phyloP scores from a whole-genome alignment of 2,329 filamentous ascomycete species.

The Pseudogymnoascus pannorum region DNA sequence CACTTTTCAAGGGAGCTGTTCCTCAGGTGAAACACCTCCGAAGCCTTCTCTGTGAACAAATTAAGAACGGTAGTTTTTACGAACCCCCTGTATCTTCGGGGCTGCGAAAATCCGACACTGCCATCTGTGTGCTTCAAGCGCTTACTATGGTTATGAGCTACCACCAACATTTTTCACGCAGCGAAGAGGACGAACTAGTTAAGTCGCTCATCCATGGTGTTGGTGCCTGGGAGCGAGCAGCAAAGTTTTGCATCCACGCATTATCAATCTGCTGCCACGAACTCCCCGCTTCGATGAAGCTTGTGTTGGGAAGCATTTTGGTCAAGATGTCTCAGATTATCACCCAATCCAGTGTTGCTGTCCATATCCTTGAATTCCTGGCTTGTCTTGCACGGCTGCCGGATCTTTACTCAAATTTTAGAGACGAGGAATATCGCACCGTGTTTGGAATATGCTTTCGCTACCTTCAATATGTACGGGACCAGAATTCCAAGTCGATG shows the following conservation, averaged over 20 bases:
- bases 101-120: constrained; percentile 79
- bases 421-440: constrained; percentile 84
- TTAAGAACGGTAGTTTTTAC: constrained; percentile 67
- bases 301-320: constrained; percentile 75
- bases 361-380: constrained; percentile 95
- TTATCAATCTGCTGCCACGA: constrained; percentile 94
- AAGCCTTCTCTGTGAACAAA: constrained; percentile 71
- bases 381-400: constrained; percentile 78
- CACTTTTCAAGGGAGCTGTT: constrained; percentile 68
- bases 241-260: constrained; percentile 89
- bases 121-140: constrained; percentile 79
- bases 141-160: constrained; percentile 87
- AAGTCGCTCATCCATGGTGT: constrained; percentile 81
- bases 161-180: constrained; percentile 73
- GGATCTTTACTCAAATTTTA: constrained; percentile 78
- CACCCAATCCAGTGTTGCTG: constrained; percentile 81
- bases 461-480: constrained; percentile 82
- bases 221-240: constrained; percentile 74
- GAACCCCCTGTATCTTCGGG: constrained; percentile 76
- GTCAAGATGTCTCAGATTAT: constrained; percentile 95
- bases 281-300: constrained; percentile 78
- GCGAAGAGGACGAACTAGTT: constrained; percentile 84
- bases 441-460: constrained; percentile 94
- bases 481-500: constrained; percentile 41
- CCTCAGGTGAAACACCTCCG: constrained; percentile 70